Evolutionary conservation across 306 rosid genomes (phyloP).

Genomic region (Notholithocarpus densiflorus): DNA sequence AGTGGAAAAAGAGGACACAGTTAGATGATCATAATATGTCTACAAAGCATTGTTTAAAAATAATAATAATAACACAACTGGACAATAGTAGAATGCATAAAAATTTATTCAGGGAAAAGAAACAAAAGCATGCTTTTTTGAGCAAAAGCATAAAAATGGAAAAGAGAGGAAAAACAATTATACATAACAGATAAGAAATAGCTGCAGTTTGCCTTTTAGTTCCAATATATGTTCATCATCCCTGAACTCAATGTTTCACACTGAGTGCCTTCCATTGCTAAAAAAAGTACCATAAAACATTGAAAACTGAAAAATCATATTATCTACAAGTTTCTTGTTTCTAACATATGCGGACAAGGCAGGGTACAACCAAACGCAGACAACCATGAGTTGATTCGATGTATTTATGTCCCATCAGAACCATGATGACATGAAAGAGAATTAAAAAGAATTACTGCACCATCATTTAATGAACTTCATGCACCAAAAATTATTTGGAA

Average conservation of each 20-base stretch:
- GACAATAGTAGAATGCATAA: neutral
- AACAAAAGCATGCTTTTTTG: neutral
- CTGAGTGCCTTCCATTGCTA: slow-evolving; percentile 69
- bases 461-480: no score
- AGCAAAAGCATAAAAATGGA: neutral
- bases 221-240: slow-evolving; percentile 71
- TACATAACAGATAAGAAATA: slow-evolving; percentile 26
- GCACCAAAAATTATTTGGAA: no score
- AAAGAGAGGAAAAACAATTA: neutral
- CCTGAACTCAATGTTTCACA: slow-evolving; percentile 79
- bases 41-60: neutral
- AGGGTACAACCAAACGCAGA: neutral
- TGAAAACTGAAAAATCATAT: slow-evolving; percentile 1
- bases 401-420: neutral
- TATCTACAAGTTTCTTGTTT: neutral
- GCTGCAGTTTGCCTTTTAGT: slow-evolving; percentile 61
- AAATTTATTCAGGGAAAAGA: neutral
- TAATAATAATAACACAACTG: no score
- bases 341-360: neutral
- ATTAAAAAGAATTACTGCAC: neutral
- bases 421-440: slow-evolving; percentile 18
- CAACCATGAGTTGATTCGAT: neutral
- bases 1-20: slow-evolving; percentile 10
- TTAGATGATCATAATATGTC: neutral
- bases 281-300: slow-evolving; percentile 5